Evolutionary conservation across 2,329 filamentous ascomycete species (phyloP).

Genomic region (Ophiocordyceps unilateralis): DNA sequence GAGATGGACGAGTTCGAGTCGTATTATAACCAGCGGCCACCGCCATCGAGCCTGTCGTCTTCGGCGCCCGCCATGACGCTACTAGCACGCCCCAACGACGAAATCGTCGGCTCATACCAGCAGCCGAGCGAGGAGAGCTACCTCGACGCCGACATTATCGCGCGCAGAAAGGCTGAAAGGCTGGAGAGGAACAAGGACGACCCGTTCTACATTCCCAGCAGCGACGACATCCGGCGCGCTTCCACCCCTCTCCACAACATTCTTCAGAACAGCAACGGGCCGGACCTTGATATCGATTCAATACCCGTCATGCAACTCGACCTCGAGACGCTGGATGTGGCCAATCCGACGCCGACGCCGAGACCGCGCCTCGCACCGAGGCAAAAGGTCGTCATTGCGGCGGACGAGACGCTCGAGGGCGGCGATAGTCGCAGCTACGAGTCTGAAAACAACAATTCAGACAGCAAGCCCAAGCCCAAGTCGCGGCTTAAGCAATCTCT

Average conservation of each 20-base stretch:
- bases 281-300: constrained; percentile 74
- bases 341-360: constrained; percentile 13
- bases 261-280: constrained; percentile 52
- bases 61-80: constrained; percentile 34
- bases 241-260: constrained; percentile 70
- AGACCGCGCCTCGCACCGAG: constrained; percentile 24
- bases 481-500: constrained; percentile 41
- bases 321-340: constrained; percentile 37
- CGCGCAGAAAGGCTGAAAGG: constrained; percentile 58
- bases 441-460: constrained; percentile 34
- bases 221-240: constrained; percentile 36
- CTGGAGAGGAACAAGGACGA: constrained; percentile 77
- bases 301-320: constrained; percentile 94
- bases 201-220: constrained; percentile 71
- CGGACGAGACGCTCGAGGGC: constrained; percentile 53
- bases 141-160: constrained; percentile 55
- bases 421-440: constrained; percentile 33
- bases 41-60: constrained; percentile 32
- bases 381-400: constrained; percentile 49
- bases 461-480: constrained; percentile 30
- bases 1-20: constrained; percentile 50
- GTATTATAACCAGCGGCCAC: constrained; percentile 43
- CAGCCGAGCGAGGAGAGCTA: constrained; percentile 46
- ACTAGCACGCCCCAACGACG: constrained; percentile 32
- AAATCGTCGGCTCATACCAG: constrained; percentile 37